Base-by-base conservation (phyloP, 345 rosid species). In the Diplotaxis tenuifolia region DNA sequence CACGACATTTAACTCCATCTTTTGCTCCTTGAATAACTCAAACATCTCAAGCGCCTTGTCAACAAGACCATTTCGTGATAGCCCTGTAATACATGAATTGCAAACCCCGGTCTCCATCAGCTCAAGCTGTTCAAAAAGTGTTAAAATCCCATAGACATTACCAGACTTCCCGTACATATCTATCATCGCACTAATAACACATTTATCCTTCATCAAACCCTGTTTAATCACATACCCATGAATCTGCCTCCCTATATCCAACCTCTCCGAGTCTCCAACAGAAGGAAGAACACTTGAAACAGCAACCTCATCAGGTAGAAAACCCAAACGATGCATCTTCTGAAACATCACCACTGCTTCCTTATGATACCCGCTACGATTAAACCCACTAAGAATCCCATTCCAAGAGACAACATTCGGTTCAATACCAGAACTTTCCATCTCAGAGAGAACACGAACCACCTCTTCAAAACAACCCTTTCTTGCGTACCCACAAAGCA, bases 361-460 rank as follows among this genome's bases (percentile, higher is more conserved):
- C 23, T 7, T 12, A 34, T 70, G 62, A 32, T 63, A 68, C 55
- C 88, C 79, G 4, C 88, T 83, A 19, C 80, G 88, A 77, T 80
- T 84, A 79, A 86, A 84, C 64, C 92, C 92, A 5, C 87, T 60
- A 88, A 88, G 83, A 81, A 88, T 77, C 19, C 88, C 90, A 79
- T 88, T 88, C 90, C 92, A 88, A 31, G 92, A 76, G 20, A 88
- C 83, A 22, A 73, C 66, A 79, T 86, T 88, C 2, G 83, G 75
- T 14, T 74, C 83, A 56, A 84, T 16, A 54, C 87, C 83, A 0
- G 15, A 74, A 0, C 67, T 60, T 55, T 59, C 61, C 81, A 80
- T 84, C 73, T 56, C 74, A 67, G 62, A 38, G 40, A 88, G 63
- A 9, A 86, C 56, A 62, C 75, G 31, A 49, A 62, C 78, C 11